Evolutionary conservation across 495 filamentous ascomycete species (phyloP).

Genomic region (Cryomyces minteri): DNA sequence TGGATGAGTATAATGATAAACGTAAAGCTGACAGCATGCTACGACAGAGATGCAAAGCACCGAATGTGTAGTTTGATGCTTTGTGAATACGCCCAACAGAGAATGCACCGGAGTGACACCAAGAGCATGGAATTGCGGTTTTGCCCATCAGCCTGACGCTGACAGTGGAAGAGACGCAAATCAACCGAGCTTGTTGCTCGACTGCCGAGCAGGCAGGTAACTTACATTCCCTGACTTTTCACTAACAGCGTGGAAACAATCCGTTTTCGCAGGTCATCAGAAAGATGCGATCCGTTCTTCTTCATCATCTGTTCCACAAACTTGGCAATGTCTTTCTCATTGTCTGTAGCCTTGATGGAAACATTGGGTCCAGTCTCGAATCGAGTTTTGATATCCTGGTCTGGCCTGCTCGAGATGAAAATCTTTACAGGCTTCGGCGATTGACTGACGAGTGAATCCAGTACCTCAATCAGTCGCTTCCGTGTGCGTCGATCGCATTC

Average conservation of each 20-base stretch:
- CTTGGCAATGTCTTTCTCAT: constrained; percentile 13
- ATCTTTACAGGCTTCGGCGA: constrained; percentile 19
- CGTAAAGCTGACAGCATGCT: neutral
- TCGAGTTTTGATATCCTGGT: constrained; percentile 15
- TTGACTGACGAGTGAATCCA: constrained; percentile 8
- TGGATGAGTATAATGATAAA: neutral
- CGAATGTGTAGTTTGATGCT: too few relatives aligned
- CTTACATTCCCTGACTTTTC: neutral
- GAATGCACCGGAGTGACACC: too few relatives aligned
- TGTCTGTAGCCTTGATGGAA: constrained; percentile 18
- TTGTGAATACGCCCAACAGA: too few relatives aligned
- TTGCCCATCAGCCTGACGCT: too few relatives aligned
- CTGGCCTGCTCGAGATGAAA: constrained; percentile 28
- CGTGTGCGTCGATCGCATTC: neutral
- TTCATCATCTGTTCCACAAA: constrained; percentile 10
- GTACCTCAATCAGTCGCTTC: neutral
- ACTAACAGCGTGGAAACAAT: neutral
- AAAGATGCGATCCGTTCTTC: too few relatives aligned
- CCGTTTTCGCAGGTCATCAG: too few relatives aligned
- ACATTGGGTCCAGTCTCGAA: constrained; percentile 16
- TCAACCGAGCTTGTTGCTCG: too few relatives aligned
- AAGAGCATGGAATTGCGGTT: too few relatives aligned
- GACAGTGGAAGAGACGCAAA: too few relatives aligned
- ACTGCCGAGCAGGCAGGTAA: neutral
- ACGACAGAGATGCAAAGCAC: too few relatives aligned